Base-by-base conservation (phyloP, 1,284 basidiomycete species). In the Moesziomyces parantarcticus region DNA sequence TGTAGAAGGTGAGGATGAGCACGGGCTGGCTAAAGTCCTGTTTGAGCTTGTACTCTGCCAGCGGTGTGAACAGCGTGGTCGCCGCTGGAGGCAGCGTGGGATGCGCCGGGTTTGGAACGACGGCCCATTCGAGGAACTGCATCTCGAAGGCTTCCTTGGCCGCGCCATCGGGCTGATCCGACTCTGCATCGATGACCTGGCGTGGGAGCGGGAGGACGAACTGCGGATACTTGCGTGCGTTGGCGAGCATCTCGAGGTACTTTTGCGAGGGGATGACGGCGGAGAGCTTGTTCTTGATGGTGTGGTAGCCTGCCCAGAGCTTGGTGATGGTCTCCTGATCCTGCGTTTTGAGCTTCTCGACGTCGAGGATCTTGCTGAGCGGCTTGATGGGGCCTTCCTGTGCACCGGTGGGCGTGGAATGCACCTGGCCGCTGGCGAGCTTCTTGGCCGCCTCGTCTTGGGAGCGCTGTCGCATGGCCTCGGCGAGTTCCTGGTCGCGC, bases 1-100 rank as follows among this genome's bases (percentile, higher is more conserved):
- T 92, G 85, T 98, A 97, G 84, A 93, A 90, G 7, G 96, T 97
- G 48, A 98, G 83, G 36, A 93, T 92, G 25, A 99, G 87, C 79
- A 92, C 91, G 0, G 96, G 95, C 39, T 94, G 94, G 3, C 96
- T 93, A 85, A 92, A 98, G 46, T 91, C 88, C 67, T 89, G 88
- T 32, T 92, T 90, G 59, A 90, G 86, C 85, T 98, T 97, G 88
- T 94, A 99, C 86, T 98, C 96, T 75, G 92, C 91, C 50, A 98
- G 87, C 5, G 96, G 92, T 0, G 96, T 96, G 86, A 97, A 97
- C 52, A 99, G 88, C 1, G 93, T 81, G 11, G 70, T 66, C 1
- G 74, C 71, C 3, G 66, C 47, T 9, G 71, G 69, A n/a, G 61
- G 65, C 21, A 56, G 48, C 14, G 50, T 50, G 20, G 45, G 36